phyloP scores from a whole-genome alignment of 139 green algal species.

The Chlorella vulgaris region DNA sequence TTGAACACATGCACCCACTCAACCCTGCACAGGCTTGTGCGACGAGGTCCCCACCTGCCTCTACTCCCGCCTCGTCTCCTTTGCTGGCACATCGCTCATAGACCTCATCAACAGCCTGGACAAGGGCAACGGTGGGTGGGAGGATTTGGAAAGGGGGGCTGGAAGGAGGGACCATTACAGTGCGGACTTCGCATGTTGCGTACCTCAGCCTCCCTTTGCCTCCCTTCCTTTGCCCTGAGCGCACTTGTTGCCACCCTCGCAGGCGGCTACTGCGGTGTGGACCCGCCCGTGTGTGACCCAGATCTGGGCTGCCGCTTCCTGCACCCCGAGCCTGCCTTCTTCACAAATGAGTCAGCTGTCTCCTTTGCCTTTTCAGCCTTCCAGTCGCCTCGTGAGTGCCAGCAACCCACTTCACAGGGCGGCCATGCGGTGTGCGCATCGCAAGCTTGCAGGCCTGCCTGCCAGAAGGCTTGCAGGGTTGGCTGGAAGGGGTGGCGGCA shows the following conservation, averaged over 20 bases:
- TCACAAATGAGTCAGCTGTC: conserved; percentile 43
- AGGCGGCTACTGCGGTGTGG: conserved; percentile 48
- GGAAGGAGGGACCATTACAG: too few relatives aligned
- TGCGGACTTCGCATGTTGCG: too few relatives aligned
- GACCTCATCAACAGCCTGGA: conserved; percentile 31
- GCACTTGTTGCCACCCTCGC: neutral
- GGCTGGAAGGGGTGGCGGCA: too few relatives aligned
- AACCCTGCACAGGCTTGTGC: conserved; percentile 49
- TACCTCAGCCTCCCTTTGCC: neutral
- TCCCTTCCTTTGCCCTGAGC: neutral
- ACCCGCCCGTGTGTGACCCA: conserved; percentile 18
- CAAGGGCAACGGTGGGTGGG: conserved; percentile 1
- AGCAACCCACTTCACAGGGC: too few relatives aligned
- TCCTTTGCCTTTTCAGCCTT: conserved; percentile 56
- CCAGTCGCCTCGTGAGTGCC: neutral
- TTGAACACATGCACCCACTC: neutral
- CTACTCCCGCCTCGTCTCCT: conserved; percentile 22
- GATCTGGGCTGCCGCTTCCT: conserved; percentile 28
- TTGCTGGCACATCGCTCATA: conserved; percentile 46
- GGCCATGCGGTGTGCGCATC: too few relatives aligned
- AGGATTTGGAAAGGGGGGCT: too few relatives aligned
- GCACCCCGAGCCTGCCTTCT: conserved; percentile 34
- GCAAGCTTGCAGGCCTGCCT: too few relatives aligned
- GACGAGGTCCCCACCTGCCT: conserved; percentile 48
- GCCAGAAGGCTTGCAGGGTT: too few relatives aligned